Evolutionary conservation across 1,284 basidiomycete species (phyloP), one percentile per base, ranked within the genome.

Genomic region (Boletellus deceptivus): DNA sequence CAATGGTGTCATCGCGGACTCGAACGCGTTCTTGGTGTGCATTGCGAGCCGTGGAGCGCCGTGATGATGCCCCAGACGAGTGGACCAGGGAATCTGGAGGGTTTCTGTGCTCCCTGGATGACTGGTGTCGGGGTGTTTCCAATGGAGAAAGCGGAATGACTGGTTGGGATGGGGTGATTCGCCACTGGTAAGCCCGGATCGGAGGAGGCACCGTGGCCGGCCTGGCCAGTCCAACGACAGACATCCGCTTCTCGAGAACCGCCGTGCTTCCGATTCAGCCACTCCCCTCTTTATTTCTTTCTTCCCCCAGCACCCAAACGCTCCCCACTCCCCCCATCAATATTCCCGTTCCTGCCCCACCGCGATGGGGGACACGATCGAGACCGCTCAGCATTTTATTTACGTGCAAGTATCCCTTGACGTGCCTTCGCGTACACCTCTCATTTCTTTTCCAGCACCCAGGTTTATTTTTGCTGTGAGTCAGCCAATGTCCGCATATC

Each of bases 391-490:
- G 50, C 70, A 77, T 59, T 79, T 77, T 55, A 76, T 78, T 52
- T 79, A 78, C 54, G 73, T 78, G 78, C 76, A 64, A 54, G 77
- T 72, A 7, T 58, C 44, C 41, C 41, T 42, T 42, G 18, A 35
- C 27, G 1, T 31, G 25, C 50, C 39, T 25, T 22, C 33, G 43
- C 29, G 24, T 13, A 7, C 35, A 29, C 38, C 44, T 54, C 46
- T 59, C 56, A 55, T 43, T 51, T 44, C 48, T 31, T 36, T 44
- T 49, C 34, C 44, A 80, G 78, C 62, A 86, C 87, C 62, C 86
- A 89, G 71, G 76, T 88, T 64, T 87, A 87, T 73, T 89, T 89
- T 70, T 89, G 86, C 73, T 83, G 87, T 89, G 68, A 71, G 85
- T 80, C 37, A 14, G 2, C 39, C 9, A 18, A 18, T 22, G 1